Evolutionary conservation across 164 flowering plant genomes (phyloP), one percentile per base, ranked within the genome.

Genomic region (Kingdonia uniflora): DNA sequence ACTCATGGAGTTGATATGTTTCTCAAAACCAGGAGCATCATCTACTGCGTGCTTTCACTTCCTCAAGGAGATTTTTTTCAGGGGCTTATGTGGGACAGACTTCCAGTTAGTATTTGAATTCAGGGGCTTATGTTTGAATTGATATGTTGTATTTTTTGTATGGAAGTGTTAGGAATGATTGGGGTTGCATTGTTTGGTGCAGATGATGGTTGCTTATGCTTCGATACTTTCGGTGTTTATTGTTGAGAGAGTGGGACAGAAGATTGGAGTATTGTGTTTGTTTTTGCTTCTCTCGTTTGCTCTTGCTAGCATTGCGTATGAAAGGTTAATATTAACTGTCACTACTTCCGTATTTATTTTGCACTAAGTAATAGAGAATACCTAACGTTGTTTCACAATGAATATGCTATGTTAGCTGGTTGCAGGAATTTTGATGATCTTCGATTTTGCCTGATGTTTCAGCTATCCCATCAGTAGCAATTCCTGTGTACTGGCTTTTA

Each of bases 361-460:
- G 6, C 2, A 6, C 23, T 45, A 14, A 17, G 19, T 20, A 21
- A 4, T 24, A 0, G 2, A 20, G 33, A 58, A n/a, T 58, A 38
- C 8, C 11, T 59, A 6, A 25, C 42, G 40, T 51, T 24, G 24
- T 47, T 54, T 39, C 57, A 19, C 49, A 47, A 57, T 61, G 55
- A 60, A 60, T 67, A 25, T 69, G 52, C 49, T 45, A 42, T 49
- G 54, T 51, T 68, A 63, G 76, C 68, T 76, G 71, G 52, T 74
- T 76, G 76, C 76, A 80, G 79, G 72, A 65, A 62, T 23, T 71
- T 70, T 62, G 56, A 77, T 62, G 86, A 80, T 66, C 67, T 76
- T 58, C 71, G 79, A 40, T 59, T 78, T 62, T 67, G 72, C 70
- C 60, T 76, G 71, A 59, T 75, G 62, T 64, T 76, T 63, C 78